phyloP scores from a whole-genome alignment of 179 eudicot genomes.

The Spergularia azorica region DNA sequence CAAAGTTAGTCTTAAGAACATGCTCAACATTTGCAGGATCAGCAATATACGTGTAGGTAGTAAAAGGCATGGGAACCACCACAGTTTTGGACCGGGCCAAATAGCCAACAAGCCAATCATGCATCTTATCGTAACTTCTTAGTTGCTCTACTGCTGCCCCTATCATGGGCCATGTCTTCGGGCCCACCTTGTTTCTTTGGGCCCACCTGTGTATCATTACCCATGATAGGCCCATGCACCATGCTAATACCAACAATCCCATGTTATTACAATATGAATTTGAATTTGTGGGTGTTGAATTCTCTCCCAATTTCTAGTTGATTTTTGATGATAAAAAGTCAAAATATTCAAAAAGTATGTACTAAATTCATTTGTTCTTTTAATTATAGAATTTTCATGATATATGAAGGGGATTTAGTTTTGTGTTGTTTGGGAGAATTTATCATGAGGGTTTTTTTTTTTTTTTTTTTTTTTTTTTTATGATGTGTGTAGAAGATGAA shows the following conservation, averaged over 20 bases:
- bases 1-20: constrained; percentile 85
- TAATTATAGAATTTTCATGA: too few relatives aligned
- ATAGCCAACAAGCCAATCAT: constrained; percentile 85
- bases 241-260: constrained; percentile 17
- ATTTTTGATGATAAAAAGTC: background rate
- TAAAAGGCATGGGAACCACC: constrained; percentile 84
- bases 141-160: constrained; percentile 85
- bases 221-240: constrained; percentile 55
- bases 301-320: background rate
- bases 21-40: constrained; percentile 86
- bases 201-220: constrained; percentile 62
- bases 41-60: constrained; percentile 86
- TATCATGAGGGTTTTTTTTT: background rate
- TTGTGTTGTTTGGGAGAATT: background rate
- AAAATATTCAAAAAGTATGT: too few relatives aligned
- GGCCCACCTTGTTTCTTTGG: constrained; percentile 68
- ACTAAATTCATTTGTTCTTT: too few relatives aligned
- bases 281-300: background rate
- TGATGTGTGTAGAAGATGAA: background rate
- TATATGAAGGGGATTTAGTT: too few relatives aligned
- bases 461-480: background rate
- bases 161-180: constrained; percentile 83
- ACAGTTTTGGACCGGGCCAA: constrained; percentile 58
- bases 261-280: background rate
- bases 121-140: constrained; percentile 77